A percentile compares a stretch with the other conserved stretches of the same genome.
Conservation (phyloP, 2,329 filamentous ascomycete species). For the Hymenoscyphus repandus region DNA sequence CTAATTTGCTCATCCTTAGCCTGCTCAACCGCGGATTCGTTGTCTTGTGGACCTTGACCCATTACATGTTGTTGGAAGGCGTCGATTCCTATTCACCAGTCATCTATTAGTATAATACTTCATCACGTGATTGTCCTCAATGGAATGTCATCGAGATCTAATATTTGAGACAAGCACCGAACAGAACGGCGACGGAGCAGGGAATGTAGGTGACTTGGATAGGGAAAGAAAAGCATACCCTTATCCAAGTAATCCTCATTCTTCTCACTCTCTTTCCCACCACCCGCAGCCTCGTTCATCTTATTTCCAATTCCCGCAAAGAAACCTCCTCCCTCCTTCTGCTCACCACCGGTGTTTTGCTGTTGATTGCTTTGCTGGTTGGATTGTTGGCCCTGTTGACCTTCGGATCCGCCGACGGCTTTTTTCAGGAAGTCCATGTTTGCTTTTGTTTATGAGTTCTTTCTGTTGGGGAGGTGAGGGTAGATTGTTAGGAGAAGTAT, state of each 20-base stretch:
- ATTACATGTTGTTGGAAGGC: slow-evolving; percentile 72
- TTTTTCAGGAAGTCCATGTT: too few relatives aligned
- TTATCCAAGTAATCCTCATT: slow-evolving; percentile 82
- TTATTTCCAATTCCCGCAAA: slow-evolving; percentile 61
- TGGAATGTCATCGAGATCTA: too few relatives aligned
- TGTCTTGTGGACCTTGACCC: slow-evolving; percentile 64
- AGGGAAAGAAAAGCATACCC: slow-evolving; percentile 44
- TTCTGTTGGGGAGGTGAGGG: too few relatives aligned
- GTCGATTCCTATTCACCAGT: slow-evolving; percentile 57
- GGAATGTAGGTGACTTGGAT: neutral
- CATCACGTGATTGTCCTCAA: too few relatives aligned
- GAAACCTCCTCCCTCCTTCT: slow-evolving; percentile 37
- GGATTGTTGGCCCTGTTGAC: slow-evolving; percentile 27
- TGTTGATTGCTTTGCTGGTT: slow-evolving; percentile 66
- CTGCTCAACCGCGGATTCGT: slow-evolving; percentile 70
- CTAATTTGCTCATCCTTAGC: slow-evolving; percentile 77
- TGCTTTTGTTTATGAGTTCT: too few relatives aligned
- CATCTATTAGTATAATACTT: slow-evolving; percentile 4
- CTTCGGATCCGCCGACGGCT: too few relatives aligned
- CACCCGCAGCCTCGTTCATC: slow-evolving; percentile 66
- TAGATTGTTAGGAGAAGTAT: too few relatives aligned
- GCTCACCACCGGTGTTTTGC: slow-evolving; percentile 31
- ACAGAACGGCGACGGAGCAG: neutral
- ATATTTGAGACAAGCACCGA: too few relatives aligned
- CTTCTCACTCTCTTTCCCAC: slow-evolving; percentile 70